Evolutionary conservation across 116 monocot species (phyloP), one percentile per base, ranked within the genome.

Genomic region (Iris pallida): DNA sequence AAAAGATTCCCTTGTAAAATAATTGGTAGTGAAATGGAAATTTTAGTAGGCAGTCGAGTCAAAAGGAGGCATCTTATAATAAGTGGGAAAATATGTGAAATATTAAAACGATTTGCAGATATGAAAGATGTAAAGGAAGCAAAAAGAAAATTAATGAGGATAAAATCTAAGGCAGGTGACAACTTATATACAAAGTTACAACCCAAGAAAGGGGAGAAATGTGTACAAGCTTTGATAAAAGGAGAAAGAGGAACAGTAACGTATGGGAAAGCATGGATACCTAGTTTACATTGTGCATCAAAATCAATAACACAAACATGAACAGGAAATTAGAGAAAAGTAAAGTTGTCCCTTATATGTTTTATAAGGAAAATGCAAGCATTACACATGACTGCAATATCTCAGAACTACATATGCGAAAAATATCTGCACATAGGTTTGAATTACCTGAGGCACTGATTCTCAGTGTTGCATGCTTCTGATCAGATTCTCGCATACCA

Each of bases 401-500:
- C 13, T 51, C 7, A 51, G 49, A 51, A 9, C 11, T 51, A 51
- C 49, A 9, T 13, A 51, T 9, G 13, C 13, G 49, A 51, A 51
- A 51, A 51, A 51, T 51, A 13, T 51, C 49, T 9, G 13, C 30
- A 30, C 0, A 30, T 30, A 30, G 30, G 30, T 59, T 67, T 5
- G 47, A 58, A 59, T 71, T 82, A 95, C 94, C 90, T 81, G 94
- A 90, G 45, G 83, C 85, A 77, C 83, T 78, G 44, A 95, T 90
- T 75, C 88, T 63, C 47, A 95, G 64, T 47, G 90, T 90, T n/a
- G 88, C 94, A 80, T 95, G 86, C 44, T 90, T 73, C 61, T 95
- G 88, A 61, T 95, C 94, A 71, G 94, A 95, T 83, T 95, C 94
- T 65, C 73, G 75, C 90, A 95, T 95, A 9, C 94, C 94, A 80